Base-by-base conservation (phyloP, 2,329 filamentous ascomycete genomes). In the Shiraia sp. region DNA sequence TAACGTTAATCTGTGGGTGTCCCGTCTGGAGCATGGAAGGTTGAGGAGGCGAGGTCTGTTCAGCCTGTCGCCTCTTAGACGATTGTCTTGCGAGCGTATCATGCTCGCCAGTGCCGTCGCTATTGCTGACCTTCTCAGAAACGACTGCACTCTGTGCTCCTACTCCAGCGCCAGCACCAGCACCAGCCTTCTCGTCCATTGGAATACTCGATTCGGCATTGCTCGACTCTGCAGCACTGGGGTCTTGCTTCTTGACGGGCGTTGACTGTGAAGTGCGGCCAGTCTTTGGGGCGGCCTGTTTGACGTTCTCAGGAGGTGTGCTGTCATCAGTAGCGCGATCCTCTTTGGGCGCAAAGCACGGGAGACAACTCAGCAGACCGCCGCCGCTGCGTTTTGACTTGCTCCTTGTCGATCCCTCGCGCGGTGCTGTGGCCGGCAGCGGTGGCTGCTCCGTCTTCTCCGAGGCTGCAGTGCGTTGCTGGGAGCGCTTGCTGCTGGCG, bases 291-390 rank as follows among this genome's bases (percentile, higher is more conserved):
- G 68, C 47, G 14, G 67, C 59, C 35, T 71, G 69, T 55, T 75
- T 76, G 14, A 69, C 65, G 28, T 72, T 71, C 48, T 74, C 70
- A 17, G 67, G 72, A 27, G 80, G 76, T 43, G 81, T 52, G n/a
- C 54, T 53, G 32, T 68, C 61, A 22, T 46, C 55, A 0, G 42
- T 24, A 7, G 50, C 25, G 31, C 81, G 79, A 12, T 78, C 76
- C 50, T 80, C 76, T 49, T 85, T 83, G 35, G 83, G 81, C 28
- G 82, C 77, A 65, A 86, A 88, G 72, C 86, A 89, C 46, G 79
- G 82, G 44, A 89, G 74, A 40, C 88, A 77, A 10, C 72, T 64
- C 9, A 76, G 55, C 23, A 76, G 54, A 12, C 64, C 62, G 15
- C 55, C 56, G 10, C 66, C 63, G 26, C 71, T 71, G 57, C 73